These are phyloP conservation scores for Wickerhamiella bombiphila DNA, from an alignment of 805 yeast genomes.

Conservation along the genomic window DNA sequence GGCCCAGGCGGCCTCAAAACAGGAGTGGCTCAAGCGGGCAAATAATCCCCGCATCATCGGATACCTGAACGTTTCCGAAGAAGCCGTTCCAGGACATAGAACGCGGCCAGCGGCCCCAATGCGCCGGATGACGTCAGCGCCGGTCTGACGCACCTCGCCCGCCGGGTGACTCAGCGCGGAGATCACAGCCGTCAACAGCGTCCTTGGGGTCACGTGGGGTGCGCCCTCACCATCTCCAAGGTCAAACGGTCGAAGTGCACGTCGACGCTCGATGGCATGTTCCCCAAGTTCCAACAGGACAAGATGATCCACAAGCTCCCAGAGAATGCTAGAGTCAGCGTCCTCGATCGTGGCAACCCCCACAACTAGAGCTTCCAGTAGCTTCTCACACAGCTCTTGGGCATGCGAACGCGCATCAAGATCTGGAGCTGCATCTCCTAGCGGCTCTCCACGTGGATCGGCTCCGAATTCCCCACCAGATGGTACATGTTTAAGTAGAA, in stretches of 20 bases:
- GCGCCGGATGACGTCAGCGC: constrained; percentile 47
- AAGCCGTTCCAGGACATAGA: constrained; percentile 47
- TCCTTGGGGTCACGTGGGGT: constrained; percentile 50
- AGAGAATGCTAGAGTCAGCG: constrained; percentile 28
- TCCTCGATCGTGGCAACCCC: constrained; percentile 47
- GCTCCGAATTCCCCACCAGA: constrained; percentile 13
- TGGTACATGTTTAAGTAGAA: constrained; percentile 55
- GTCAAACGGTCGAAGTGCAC: constrained; percentile 51
- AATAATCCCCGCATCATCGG: constrained; percentile 65
- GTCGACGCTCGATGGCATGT: constrained; percentile 52
- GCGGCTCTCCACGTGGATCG: constrained; percentile 3
- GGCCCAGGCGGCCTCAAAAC: constrained; percentile 80
- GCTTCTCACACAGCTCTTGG: constrained; percentile 44
- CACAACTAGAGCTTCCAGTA: constrained; percentile 59
- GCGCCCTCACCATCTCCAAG: constrained; percentile 70
- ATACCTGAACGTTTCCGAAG: constrained; percentile 48
- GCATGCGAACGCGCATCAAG: constrained; percentile 26
- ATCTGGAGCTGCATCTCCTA: constrained; percentile 14
- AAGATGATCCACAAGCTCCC: constrained; percentile 60
- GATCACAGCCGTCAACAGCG: constrained; percentile 59
- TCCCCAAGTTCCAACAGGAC: constrained; percentile 64
- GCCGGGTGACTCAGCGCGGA: constrained; percentile 70
- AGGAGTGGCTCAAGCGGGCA: constrained; percentile 73
- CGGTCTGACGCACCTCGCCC: constrained; percentile 53
- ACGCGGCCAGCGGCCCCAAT: constrained; percentile 47